Base-by-base conservation (phyloP, 495 filamentous ascomycete genomes). In the Aspergillus hancockii region DNA sequence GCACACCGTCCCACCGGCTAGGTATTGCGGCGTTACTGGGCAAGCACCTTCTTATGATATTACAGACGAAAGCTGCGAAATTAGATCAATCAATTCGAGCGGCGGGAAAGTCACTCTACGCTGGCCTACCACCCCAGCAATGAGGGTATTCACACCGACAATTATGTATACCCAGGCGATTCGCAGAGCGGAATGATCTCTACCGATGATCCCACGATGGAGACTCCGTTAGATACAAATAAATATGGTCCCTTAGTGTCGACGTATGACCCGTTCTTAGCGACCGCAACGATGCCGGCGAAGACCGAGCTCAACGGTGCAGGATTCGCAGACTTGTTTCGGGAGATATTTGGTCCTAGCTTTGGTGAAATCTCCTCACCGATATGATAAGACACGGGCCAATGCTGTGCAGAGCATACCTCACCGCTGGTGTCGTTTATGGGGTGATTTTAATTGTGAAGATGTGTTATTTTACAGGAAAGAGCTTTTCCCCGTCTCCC, bases 1-100 rank as follows among this genome's bases (percentile, higher is more conserved):
- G 59, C 0, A 71, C 63, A 0, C 67, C 69, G 10, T 53, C 62
- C 12, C 66, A 65, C 60, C 63, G 68, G 16, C 63, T 65, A 52
- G 68, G 68, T 0, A 67, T 71, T 31, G 69, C 66, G 0, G 67
- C 64, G 19, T 51, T 71, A n/a, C 52, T 71, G 38, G 67, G 69
- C 4, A 58, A 67, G 25, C 69, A 71, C 32, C 55, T 71, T 2
- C 45, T 63, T 38, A 50, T 62, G 32, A 68, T 71, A 2, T 30
- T 71, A 10, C 60, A 60, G 30, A 43, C 57, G 0, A 63, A 55
- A 55, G 55, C 53, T 22, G 36, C n/a, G 25, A n/a, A n/a, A n/a
- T n/a, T n/a, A n/a, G n/a, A n/a, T n/a, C n/a, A n/a, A n/a, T n/a
- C n/a, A n/a, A n/a, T n/a, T n/a, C n/a, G n/a, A n/a, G n/a, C n/a